Evolutionary conservation across 2,329 filamentous ascomycete genomes (phyloP).

Genomic region (Sporothrix pallida): DNA sequence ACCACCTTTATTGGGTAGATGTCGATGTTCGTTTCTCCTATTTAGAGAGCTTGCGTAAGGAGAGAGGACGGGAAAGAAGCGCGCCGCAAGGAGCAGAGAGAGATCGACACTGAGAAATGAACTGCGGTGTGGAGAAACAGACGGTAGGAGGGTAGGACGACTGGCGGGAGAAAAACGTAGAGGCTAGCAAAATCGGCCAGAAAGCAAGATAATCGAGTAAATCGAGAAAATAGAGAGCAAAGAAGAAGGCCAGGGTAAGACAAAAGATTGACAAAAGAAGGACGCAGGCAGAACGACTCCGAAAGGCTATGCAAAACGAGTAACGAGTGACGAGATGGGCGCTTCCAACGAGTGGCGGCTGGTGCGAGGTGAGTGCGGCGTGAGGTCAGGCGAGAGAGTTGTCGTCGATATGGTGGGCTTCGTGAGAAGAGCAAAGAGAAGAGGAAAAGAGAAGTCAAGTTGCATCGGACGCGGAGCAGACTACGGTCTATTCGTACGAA

Average conservation of each 20-base stretch:
- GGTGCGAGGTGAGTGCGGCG: not conserved
- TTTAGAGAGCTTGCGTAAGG: constrained; percentile 6
- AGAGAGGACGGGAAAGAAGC: constrained; percentile 1
- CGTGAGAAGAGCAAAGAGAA: not conserved
- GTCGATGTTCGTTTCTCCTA: constrained; percentile 6
- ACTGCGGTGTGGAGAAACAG: constrained; percentile 15
- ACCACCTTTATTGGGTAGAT: constrained; percentile 17
- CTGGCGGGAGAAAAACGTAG: not conserved
- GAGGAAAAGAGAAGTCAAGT: constrained; percentile 4
- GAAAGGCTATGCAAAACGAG: constrained; percentile 8
- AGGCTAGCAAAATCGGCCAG: constrained; percentile 19
- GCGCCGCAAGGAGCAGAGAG: constrained; percentile 18
- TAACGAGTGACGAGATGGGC: constrained; percentile 5
- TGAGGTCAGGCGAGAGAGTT: not conserved
- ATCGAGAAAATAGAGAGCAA: not conserved
- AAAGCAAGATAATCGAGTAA: constrained; percentile 19
- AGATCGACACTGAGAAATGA: constrained; percentile 30
- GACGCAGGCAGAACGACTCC: constrained; percentile 1
- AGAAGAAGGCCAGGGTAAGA: not conserved
- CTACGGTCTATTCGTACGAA: constrained; percentile 26
- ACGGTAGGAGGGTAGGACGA: not conserved
- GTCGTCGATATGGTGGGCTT: constrained; percentile 7
- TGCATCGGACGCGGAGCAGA: constrained; percentile 26
- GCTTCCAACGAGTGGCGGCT: not conserved
- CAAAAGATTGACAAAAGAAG: constrained; percentile 14